Base-by-base conservation (phyloP, 495 filamentous ascomycete species). In the Diplogelasinospora grovesii region DNA sequence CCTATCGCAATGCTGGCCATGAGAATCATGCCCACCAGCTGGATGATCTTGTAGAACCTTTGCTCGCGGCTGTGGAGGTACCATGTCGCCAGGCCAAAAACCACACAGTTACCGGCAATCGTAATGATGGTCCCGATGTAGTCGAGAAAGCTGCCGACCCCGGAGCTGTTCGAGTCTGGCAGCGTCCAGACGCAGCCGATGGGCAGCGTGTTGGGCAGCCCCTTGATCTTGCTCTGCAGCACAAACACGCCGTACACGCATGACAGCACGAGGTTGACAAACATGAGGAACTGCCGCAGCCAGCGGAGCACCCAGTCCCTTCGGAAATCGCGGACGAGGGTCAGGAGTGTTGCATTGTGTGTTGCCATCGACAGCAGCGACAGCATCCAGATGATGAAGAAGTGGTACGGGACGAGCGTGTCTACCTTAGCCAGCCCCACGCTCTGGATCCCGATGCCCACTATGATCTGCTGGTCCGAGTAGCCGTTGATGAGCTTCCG, bases 301-400 rank as follows among this genome's bases (percentile, higher is more conserved):
- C 75, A 80, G 23, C 76, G 56, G 36, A 80, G 47, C 1, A 80
- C 75, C 73, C 73, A 75, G 53, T 80, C 76, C 28, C 76, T 56
- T 48, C 70, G 73, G 62, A 78, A 78, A 49, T 80, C 76, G 38
- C 70, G 65, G 1, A 77, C 70, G 25, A 80, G 62, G 1, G 71
- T 69, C 6, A 80, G 57, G 3, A 80, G 62, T 0, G 72, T 71
- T 14, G 70, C 66, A 35, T 75, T 70, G 54, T 78, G 74, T 8
- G 74, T 74, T 11, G 72, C 70, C 51, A 73, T 80, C 8, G 73
- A 74, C 11, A 80, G 60, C 16, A 77, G 45, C 0, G 70, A 71
- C 3, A 80, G 63, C 64, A 78, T 75, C 75, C 76, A 80, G 38
- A 80, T 64, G 36, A 78, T 61, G 59, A 80, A 78, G 60, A 78